Conservation (phyloP, 23 red algal species). For the Chondrus crispus region DNA sequence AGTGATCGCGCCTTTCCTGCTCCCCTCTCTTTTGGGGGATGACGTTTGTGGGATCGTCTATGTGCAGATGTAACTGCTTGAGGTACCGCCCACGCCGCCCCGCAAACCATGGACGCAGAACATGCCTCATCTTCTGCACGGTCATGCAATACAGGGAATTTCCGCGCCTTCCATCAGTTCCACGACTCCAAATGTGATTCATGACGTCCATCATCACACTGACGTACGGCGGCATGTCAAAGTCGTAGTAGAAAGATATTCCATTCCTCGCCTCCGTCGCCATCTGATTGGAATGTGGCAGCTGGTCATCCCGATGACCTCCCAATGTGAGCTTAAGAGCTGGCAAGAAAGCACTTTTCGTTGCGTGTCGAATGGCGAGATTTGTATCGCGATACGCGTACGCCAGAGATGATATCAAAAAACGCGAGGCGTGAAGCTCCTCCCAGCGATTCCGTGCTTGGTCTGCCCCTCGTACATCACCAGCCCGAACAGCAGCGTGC, state of each 20-base stretch:
- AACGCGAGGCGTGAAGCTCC: not conserved
- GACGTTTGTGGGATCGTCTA: not conserved
- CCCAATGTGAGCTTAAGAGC: not conserved
- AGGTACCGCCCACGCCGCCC: not conserved
- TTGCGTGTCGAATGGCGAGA: not conserved
- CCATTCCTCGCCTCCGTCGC: not conserved
- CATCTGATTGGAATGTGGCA: not conserved
- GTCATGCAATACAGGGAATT: not conserved
- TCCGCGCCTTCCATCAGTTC: not conserved
- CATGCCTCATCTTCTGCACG: not conserved
- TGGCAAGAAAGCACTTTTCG: not conserved
- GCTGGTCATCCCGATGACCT: not conserved
- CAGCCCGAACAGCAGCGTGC: not conserved
- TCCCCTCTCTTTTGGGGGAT: not conserved
- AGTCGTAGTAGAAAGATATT: conserved; percentile 1
- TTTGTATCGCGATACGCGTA: not conserved
- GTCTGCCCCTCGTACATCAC: not conserved
- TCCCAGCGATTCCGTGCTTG: not conserved
- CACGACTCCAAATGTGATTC: not conserved
- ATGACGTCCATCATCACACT: not conserved
- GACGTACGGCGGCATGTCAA: not conserved
- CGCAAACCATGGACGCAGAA: not conserved
- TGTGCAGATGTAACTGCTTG: not conserved
- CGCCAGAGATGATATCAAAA: not conserved
- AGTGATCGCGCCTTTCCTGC: not conserved